Percentiles rank a stretch among this genome's conserved stretches.
Conservation (phyloP, 306 rosid species). For the Trifolium dubium region DNA sequence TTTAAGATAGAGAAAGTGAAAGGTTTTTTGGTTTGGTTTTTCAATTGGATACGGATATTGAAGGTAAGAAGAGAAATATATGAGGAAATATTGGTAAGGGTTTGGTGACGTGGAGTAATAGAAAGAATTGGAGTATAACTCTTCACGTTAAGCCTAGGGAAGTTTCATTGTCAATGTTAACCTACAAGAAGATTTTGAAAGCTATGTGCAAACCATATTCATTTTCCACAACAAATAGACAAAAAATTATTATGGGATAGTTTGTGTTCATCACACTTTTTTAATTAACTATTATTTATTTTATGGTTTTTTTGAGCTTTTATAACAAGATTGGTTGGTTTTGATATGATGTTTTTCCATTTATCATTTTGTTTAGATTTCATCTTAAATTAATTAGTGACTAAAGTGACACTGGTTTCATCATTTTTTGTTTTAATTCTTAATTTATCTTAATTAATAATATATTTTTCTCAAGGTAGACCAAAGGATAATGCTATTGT, state of each 20-base stretch:
- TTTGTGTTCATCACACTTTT: conserved; percentile 35
- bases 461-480: no score
- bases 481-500: no score
- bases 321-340: conserved; percentile 13
- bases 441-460: no score
- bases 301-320: not conserved
- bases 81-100: conserved; percentile 20
- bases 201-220: conserved; percentile 48
- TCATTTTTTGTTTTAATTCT: no score
- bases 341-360: conserved; percentile 13
- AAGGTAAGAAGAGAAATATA: conserved; percentile 44
- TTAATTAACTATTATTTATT: not conserved
- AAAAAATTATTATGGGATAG: not conserved
- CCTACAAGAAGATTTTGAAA: conserved; percentile 61
- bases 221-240: not conserved
- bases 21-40: conserved; percentile 32
- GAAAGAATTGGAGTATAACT: conserved; percentile 57
- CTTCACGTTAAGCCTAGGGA: conserved; percentile 64
- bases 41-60: conserved; percentile 48
- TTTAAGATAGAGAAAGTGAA: conserved; percentile 32
- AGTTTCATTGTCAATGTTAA: conserved; percentile 58
- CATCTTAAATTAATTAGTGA: not conserved
- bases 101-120: conserved; percentile 63
- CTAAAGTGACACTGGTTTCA: no score
- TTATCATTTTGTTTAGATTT: not conserved